phyloP scores from a whole-genome alignment of 257 asterid species.

The Sherardia arvensis region DNA sequence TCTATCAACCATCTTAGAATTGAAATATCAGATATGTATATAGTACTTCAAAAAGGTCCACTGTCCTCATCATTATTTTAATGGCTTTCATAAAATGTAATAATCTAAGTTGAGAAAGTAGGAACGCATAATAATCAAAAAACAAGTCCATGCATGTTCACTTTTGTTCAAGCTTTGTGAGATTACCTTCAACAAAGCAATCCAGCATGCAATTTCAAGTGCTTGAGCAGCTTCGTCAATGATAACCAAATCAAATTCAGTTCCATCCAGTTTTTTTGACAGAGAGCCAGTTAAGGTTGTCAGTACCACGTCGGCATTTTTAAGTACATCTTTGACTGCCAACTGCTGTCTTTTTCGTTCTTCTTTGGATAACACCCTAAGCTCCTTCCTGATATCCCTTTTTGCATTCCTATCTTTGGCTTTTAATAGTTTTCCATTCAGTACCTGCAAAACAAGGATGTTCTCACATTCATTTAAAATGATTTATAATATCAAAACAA shows the following conservation, averaged over 20 bases:
- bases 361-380: conserved; percentile 76
- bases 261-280: conserved; percentile 61
- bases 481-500: background rate
- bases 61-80: background rate
- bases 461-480: background rate
- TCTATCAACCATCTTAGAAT: background rate
- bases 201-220: conserved; percentile 96
- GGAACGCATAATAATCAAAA: background rate
- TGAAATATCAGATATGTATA: background rate
- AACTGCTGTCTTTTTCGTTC: conserved; percentile 97
- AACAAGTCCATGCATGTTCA: background rate
- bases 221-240: conserved; percentile 99
- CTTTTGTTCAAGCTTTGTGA: background rate
- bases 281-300: conserved; percentile 91
- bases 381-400: conserved; percentile 82
- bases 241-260: conserved; percentile 75
- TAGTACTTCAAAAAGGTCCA: background rate
- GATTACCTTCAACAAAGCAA: conserved; percentile 85
- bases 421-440: conserved; percentile 80
- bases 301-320: conserved; percentile 74
- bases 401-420: conserved; percentile 79
- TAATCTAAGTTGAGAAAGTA: background rate
- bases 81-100: background rate
- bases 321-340: conserved; percentile 88
- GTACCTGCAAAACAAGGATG: conserved; percentile 37